Evolutionary conservation across 129 eudicot species (phyloP).

Genomic region (Helichrysum umbraculigerum): DNA sequence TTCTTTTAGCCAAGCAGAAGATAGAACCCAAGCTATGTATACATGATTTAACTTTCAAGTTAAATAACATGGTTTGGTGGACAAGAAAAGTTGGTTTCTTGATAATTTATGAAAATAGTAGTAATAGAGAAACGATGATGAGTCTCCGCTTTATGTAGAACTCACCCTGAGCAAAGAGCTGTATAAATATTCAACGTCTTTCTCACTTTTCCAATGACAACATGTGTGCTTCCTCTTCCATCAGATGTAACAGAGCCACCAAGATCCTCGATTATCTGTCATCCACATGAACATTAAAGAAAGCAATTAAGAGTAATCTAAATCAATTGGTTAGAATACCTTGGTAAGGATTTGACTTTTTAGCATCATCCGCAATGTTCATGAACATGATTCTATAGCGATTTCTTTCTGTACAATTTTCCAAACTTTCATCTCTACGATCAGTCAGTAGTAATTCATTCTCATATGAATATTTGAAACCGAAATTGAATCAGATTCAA

Average conservation of each 20-base stretch:
- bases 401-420: constrained; percentile 28
- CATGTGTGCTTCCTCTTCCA: constrained; percentile 80
- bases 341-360: constrained; percentile 63
- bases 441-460: too few relatives aligned
- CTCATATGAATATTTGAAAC: too few relatives aligned
- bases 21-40: constrained; percentile 81
- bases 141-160: constrained; percentile 1
- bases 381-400: constrained; percentile 64
- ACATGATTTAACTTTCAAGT: constrained; percentile 3
- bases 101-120: neutral
- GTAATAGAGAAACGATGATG: neutral
- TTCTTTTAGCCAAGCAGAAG: constrained; percentile 87
- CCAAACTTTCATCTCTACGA: too few relatives aligned
- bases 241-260: constrained; percentile 73
- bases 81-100: neutral
- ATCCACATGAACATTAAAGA: constrained; percentile 14
- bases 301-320: neutral
- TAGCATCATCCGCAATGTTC: constrained; percentile 83
- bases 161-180: constrained; percentile 96
- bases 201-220: constrained; percentile 82
- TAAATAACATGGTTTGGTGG: neutral
- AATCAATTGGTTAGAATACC: constrained; percentile 44
- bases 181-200: constrained; percentile 82
- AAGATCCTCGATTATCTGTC: constrained; percentile 74
- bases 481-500: too few relatives aligned